Percentiles rank a stretch among this genome's conserved stretches.
Evolutionary conservation across 306 rosid species (phyloP).

Genomic region (Mimosa bimucronata): DNA sequence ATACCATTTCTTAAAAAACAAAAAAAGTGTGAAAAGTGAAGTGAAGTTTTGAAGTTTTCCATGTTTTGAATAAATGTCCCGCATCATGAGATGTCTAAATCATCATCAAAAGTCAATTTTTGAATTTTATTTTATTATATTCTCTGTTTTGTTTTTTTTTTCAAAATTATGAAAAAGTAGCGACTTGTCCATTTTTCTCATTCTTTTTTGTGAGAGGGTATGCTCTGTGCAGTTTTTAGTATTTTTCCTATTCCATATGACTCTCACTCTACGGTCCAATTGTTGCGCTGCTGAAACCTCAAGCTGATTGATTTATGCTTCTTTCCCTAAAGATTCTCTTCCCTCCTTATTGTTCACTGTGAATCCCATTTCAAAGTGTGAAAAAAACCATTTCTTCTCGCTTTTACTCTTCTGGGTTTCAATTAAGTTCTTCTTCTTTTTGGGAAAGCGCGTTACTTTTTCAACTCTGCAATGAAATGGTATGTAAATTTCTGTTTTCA

Average conservation of each 20-base stretch:
- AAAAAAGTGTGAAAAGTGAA: too few species aligned
- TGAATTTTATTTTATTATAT: neutral
- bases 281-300: neutral
- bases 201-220: neutral
- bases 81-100: neutral
- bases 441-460: slow-evolving; percentile 29
- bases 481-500: slow-evolving; percentile 17
- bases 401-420: slow-evolving; percentile 4
- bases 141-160: neutral
- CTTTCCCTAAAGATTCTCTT: slow-evolving; percentile 32
- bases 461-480: slow-evolving; percentile 36
- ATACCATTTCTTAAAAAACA: too few species aligned
- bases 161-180: neutral
- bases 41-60: neutral
- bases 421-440: neutral
- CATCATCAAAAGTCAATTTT: neutral
- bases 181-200: neutral
- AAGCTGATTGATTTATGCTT: neutral
- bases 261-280: neutral
- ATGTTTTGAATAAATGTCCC: neutral
- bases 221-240: neutral
- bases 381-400: slow-evolving; percentile 6
- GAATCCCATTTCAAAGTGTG: slow-evolving; percentile 26
- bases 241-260: neutral
- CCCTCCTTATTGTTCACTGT: slow-evolving; percentile 10